Evolutionary conservation across 2,329 filamentous ascomycete species (phyloP).

Genomic region (Hymenoscyphus albidus): DNA sequence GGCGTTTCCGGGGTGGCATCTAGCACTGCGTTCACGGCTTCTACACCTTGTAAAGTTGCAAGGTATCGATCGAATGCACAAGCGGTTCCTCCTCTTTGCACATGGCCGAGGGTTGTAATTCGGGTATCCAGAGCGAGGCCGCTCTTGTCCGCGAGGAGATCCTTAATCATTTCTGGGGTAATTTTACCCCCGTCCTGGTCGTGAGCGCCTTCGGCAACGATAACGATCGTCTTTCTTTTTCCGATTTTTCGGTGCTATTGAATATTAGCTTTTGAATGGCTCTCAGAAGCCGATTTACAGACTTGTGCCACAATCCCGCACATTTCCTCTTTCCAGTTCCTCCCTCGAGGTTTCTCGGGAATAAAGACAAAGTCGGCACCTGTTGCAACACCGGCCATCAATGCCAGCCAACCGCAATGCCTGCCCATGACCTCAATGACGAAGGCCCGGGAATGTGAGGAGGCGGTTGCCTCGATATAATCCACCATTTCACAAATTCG

Average conservation of each 20-base stretch:
- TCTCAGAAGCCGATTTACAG: constrained; percentile 4
- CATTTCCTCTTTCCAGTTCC: constrained; percentile 90
- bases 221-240: constrained; percentile 97
- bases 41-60: constrained; percentile 86
- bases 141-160: constrained; percentile 74
- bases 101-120: constrained; percentile 92
- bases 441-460: constrained; percentile 92
- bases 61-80: constrained; percentile 95
- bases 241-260: constrained; percentile 75
- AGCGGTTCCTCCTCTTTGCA: constrained; percentile 90
- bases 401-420: constrained; percentile 94
- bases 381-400: constrained; percentile 93
- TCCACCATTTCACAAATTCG: constrained; percentile 96
- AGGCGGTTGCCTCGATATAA: constrained; percentile 92
- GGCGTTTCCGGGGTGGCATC: constrained; percentile 85
- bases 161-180: constrained; percentile 74
- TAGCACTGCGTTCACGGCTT: constrained; percentile 87
- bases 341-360: constrained; percentile 83
- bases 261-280: constrained; percentile 9
- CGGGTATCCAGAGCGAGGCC: constrained; percentile 83
- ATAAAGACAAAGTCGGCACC: constrained; percentile 97
- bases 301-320: constrained; percentile 70
- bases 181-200: constrained; percentile 84
- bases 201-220: constrained; percentile 91
- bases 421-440: constrained; percentile 98